Conservation (phyloP, 176 grass and related monocot species). For the Urochloa ruziziensis region DNA sequence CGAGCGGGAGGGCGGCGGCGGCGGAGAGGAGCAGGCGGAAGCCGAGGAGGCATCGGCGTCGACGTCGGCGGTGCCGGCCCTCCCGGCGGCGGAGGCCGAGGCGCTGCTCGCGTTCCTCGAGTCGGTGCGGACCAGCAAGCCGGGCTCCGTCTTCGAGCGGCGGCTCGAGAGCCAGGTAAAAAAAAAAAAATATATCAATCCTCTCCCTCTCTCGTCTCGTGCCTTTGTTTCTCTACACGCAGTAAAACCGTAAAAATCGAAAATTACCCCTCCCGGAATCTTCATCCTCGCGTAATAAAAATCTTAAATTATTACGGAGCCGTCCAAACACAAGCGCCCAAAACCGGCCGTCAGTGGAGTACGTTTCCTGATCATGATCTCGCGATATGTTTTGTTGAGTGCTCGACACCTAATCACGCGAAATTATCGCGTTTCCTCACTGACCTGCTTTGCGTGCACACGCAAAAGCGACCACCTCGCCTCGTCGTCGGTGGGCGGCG, state of each 20-base stretch:
- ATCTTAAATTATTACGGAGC: not conserved
- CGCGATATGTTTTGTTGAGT: not conserved
- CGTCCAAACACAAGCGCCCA: slow-evolving; percentile 7
- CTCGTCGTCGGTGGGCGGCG: not conserved
- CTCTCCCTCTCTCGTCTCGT: not conserved
- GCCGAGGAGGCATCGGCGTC: slow-evolving; percentile 26
- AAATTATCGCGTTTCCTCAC: not conserved
- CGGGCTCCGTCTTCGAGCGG: slow-evolving; percentile 65
- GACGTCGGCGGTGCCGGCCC: not conserved
- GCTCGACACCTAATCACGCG: not conserved
- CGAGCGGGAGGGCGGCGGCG: slow-evolving; percentile 16
- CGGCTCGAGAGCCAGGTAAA: slow-evolving; percentile 89
- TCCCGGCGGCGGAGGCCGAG: slow-evolving; percentile 45
- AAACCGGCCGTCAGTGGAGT: not conserved
- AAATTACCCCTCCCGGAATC: not conserved
- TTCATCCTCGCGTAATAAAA: not conserved
- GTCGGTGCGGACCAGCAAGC: slow-evolving; percentile 57
- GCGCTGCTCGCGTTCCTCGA: slow-evolving; percentile 64
- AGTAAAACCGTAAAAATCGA: slow-evolving; percentile 1
- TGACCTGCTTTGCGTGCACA: slow-evolving; percentile 2
- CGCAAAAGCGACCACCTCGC: not conserved
- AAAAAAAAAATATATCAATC: not conserved
- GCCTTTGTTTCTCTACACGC: not conserved
- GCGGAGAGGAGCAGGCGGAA: slow-evolving; percentile 25
- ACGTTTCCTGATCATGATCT: not conserved